Percentiles rank a stretch among this genome's conserved stretches.
phyloP scores from a whole-genome alignment of 148 eudicot genomes.

The Diospyros kaki region DNA sequence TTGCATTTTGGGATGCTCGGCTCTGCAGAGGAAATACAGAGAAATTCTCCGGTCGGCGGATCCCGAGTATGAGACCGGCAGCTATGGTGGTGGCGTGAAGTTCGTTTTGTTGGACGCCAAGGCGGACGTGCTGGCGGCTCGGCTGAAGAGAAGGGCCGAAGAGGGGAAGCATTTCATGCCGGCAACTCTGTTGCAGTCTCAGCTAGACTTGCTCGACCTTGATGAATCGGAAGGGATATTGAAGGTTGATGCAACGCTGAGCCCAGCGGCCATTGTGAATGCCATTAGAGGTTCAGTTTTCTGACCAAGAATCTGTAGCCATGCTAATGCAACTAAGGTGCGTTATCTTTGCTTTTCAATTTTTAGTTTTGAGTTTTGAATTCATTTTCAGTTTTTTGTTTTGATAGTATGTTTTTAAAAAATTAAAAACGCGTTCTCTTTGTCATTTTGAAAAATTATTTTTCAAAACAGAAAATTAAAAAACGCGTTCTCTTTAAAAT shows the following conservation, averaged over 20 bases:
- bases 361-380: too few species aligned
- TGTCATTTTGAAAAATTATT: too few species aligned
- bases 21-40: slow-evolving; percentile 62
- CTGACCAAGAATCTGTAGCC: too few species aligned
- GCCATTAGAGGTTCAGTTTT: slow-evolving; percentile 8
- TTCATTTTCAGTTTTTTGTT: too few species aligned
- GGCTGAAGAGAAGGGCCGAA: slow-evolving; percentile 59
- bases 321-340: too few species aligned
- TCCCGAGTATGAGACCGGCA: slow-evolving; percentile 35
- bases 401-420: too few species aligned
- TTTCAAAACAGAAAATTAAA: too few species aligned
- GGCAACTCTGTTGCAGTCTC: slow-evolving; percentile 66
- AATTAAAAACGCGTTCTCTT: too few species aligned
- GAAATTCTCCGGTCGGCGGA: slow-evolving; percentile 66
- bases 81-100: slow-evolving; percentile 30
- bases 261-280: slow-evolving; percentile 40
- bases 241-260: slow-evolving; percentile 66
- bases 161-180: slow-evolving; percentile 91
- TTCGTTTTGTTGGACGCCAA: slow-evolving; percentile 67
- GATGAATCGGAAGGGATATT: slow-evolving; percentile 72
- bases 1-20: slow-evolving; percentile 82
- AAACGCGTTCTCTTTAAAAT: too few species aligned
- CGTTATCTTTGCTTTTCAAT: too few species aligned
- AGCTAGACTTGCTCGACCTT: slow-evolving; percentile 66
- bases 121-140: slow-evolving; percentile 53